Evolutionary conservation across 805 yeast species (phyloP).

Genomic region (Schwanniomyces pseudopolymorphus): DNA sequence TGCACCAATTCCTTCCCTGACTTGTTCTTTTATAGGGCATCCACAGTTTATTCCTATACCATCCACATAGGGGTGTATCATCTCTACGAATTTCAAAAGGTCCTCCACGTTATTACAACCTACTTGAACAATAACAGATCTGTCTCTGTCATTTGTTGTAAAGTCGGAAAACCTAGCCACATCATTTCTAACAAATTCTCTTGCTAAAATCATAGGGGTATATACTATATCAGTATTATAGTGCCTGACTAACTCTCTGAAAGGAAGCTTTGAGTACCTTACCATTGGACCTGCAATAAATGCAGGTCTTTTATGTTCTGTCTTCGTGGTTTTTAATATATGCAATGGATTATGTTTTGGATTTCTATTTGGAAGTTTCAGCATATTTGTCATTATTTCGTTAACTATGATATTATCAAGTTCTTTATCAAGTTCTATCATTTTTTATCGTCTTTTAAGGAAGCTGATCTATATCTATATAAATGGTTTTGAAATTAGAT

Average conservation of each 20-base stretch:
- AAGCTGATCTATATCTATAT: neutral
- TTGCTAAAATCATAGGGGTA: conserved; percentile 93
- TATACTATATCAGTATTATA: conserved; percentile 81
- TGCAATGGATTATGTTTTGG: conserved; percentile 33
- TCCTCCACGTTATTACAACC: conserved; percentile 87
- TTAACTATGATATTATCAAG: neutral
- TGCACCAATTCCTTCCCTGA: conserved; percentile 95
- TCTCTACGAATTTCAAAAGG: conserved; percentile 74
- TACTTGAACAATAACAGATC: conserved; percentile 81
- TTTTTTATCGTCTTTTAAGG: neutral
- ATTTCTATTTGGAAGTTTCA: conserved; percentile 10
- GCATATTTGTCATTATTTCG: conserved; percentile 4
- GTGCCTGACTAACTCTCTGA: conserved; percentile 71
- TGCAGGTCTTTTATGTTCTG: conserved; percentile 32
- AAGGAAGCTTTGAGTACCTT: conserved; percentile 90
- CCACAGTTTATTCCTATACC: conserved; percentile 97
- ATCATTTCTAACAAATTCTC: conserved; percentile 87
- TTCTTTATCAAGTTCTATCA: neutral
- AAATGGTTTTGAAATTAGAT: neutral
- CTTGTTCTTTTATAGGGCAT: conserved; percentile 94
- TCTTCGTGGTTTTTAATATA: conserved; percentile 26
- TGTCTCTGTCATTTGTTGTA: conserved; percentile 69
- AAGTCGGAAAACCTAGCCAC: conserved; percentile 84
- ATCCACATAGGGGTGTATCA: conserved; percentile 89
- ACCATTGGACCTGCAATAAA: conserved; percentile 88